phyloP scores from a whole-genome alignment of 345 rosid species.

The Hibiscus mutabilis region DNA sequence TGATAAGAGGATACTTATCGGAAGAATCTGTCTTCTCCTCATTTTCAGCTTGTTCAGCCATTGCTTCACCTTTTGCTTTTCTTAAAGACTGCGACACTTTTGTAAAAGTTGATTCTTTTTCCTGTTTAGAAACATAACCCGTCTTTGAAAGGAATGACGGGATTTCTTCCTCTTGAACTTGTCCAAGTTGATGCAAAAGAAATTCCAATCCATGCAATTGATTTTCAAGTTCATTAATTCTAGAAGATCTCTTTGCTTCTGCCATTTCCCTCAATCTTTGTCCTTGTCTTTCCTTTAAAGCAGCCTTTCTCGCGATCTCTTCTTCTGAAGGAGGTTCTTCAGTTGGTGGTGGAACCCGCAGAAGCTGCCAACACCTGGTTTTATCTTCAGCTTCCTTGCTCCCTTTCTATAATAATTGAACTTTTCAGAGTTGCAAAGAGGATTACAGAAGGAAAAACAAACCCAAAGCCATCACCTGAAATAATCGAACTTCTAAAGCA shows the following conservation, averaged over 20 bases:
- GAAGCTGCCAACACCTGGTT: conserved; percentile 91
- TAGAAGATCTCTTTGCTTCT: conserved; percentile 80
- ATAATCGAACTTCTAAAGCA: conserved; percentile 57
- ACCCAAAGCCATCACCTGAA: conserved; percentile 43
- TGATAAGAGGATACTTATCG: conserved; percentile 73
- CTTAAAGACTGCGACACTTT: conserved; percentile 69
- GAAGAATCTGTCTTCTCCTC: conserved; percentile 64
- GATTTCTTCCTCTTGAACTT: conserved; percentile 54
- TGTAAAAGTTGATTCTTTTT: conserved; percentile 56
- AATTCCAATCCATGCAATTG: conserved; percentile 73
- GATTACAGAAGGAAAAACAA: conserved; percentile 7
- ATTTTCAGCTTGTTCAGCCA: conserved; percentile 53
- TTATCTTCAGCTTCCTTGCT: conserved; percentile 83
- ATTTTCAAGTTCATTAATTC: conserved; percentile 76
- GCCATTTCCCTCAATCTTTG: conserved; percentile 98
- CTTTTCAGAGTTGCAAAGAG: conserved; percentile 8
- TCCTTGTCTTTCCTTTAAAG: conserved; percentile 83
- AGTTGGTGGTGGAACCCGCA: conserved; percentile 81
- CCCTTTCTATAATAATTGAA: conserved; percentile 50
- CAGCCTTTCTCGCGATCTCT: conserved; percentile 95
- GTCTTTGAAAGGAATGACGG: conserved; percentile 66
- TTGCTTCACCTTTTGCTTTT: conserved; percentile 83
- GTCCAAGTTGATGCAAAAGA: conserved; percentile 78
- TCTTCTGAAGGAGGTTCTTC: conserved; percentile 97
- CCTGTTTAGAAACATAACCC: conserved; percentile 78